Percentiles rank a stretch among this genome's conserved stretches.
phyloP scores from a whole-genome alignment of 1,284 basidiomycete genomes.

The Stygiomarasmius scandens region DNA sequence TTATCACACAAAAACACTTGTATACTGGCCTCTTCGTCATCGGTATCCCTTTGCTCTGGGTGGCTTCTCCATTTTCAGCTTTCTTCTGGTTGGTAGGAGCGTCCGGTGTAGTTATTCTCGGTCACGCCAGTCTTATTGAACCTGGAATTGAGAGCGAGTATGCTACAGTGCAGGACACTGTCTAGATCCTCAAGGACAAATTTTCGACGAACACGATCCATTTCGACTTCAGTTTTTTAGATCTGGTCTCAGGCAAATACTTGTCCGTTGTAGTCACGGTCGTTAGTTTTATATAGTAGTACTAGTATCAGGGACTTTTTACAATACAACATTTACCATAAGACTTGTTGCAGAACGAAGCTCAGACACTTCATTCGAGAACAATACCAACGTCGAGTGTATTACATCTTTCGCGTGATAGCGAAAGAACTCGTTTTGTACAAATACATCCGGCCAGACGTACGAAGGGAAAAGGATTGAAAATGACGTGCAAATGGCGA shows the following conservation, averaged over 20 bases:
- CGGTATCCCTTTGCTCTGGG: constrained; percentile 72
- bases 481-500: background rate
- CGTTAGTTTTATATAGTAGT: constrained; percentile 7
- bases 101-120: constrained; percentile 74
- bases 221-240: too few relatives aligned
- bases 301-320: constrained; percentile 4
- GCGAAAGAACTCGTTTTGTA: background rate
- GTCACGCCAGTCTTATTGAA: constrained; percentile 82
- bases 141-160: constrained; percentile 92
- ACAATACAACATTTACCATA: background rate
- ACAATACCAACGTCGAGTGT: background rate
- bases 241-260: too few relatives aligned
- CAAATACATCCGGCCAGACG: background rate
- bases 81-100: constrained; percentile 84
- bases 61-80: constrained; percentile 67
- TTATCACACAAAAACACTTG: constrained; percentile 81
- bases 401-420: background rate
- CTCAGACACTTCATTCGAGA: background rate
- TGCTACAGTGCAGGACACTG: constrained; percentile 69
- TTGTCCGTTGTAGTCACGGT: background rate
- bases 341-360: background rate
- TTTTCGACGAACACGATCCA: too few relatives aligned
- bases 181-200: constrained; percentile 36
- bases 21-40: constrained; percentile 83
- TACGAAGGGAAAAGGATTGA: background rate